These are phyloP conservation scores for Tephrocybe sp. DNA, from an alignment of 768 basidiomycete species.

Conservation along the genomic window DNA sequence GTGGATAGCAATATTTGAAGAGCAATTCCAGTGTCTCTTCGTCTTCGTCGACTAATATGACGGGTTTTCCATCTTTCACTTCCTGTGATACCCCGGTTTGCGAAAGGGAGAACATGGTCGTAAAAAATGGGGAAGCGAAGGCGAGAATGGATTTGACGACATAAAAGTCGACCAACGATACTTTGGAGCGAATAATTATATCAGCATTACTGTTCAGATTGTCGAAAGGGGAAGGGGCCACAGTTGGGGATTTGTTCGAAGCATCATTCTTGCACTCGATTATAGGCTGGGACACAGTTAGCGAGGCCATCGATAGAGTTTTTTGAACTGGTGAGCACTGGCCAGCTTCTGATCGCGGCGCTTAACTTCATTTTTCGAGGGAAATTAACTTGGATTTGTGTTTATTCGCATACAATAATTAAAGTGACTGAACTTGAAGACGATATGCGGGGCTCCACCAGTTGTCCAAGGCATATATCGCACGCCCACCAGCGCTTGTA, in stretches of 20 bases:
- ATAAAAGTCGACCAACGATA: constrained; percentile 6
- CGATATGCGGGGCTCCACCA: background rate
- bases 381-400: too few species aligned
- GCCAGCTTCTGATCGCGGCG: too few species aligned
- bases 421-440: background rate
- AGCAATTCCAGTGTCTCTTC: background rate
- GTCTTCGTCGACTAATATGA: constrained; percentile 10
- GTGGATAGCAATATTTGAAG: too few species aligned
- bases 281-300: too few species aligned
- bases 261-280: too few species aligned
- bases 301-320: too few species aligned
- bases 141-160: constrained; percentile 5
- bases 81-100: constrained; percentile 4
- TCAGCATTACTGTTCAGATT: constrained; percentile 4
- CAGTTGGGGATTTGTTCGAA: constrained; percentile 8
- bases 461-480: background rate
- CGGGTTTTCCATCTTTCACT: constrained; percentile 7
- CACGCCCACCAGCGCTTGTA: background rate
- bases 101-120: constrained; percentile 7
- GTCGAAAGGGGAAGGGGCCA: constrained; percentile 5
- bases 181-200: constrained; percentile 9
- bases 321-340: too few species aligned
- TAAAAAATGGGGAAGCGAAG: constrained; percentile 12
- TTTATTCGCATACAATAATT: background rate
- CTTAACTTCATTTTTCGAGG: too few species aligned